These are phyloP conservation scores for Drosera capensis DNA, from an alignment of 148 eudicot species.

Conservation along the genomic window DNA sequence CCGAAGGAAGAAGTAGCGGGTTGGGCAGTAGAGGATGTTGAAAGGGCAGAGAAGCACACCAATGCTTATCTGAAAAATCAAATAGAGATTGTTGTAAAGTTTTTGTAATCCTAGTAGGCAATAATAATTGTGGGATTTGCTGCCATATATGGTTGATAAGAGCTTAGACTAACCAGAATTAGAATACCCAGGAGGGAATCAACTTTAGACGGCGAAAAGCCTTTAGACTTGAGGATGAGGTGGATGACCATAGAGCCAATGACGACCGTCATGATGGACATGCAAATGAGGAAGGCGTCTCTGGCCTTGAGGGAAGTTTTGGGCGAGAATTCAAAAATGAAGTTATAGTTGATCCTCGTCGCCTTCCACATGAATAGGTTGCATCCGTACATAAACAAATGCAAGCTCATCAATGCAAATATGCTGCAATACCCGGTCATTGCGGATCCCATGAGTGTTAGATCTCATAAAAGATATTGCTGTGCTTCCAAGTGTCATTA, in stretches of 20 bases:
- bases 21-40: constrained; percentile 56
- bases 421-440: constrained; percentile 33
- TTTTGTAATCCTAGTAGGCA: too few species aligned
- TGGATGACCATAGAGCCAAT: constrained; percentile 79
- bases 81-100: too few species aligned
- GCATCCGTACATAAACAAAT: constrained; percentile 89
- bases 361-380: constrained; percentile 82
- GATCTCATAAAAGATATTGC: not conserved
- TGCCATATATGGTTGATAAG: too few species aligned
- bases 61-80: constrained; percentile 39
- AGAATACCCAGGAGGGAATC: constrained; percentile 71
- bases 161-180: constrained; percentile 38
- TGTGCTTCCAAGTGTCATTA: not conserved
- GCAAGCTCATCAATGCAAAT: constrained; percentile 87
- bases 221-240: constrained; percentile 52
- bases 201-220: constrained; percentile 39
- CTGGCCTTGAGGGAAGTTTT: constrained; percentile 64
- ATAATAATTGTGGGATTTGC: too few species aligned
- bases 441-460: not conserved
- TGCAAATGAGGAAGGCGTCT: constrained; percentile 80
- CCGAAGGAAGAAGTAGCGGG: constrained; percentile 63
- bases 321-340: constrained; percentile 76
- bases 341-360: constrained; percentile 70
- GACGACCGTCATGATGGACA: constrained; percentile 73
- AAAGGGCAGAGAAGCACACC: constrained; percentile 56